Evolutionary conservation across 495 filamentous ascomycete genomes (phyloP).

Genomic region (Penicillium cataractarum): DNA sequence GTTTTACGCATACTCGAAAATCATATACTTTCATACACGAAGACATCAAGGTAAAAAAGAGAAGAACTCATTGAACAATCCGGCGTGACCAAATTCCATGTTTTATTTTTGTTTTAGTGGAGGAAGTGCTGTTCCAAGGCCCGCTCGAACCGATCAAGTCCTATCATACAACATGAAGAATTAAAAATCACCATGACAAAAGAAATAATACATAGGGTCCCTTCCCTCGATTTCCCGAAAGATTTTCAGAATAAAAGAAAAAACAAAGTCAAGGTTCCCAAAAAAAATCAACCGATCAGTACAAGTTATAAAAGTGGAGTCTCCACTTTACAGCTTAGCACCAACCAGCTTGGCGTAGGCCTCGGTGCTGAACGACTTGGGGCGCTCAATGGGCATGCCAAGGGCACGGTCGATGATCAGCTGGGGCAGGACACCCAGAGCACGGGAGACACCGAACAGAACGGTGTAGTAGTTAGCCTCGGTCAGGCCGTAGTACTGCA

Average conservation of each 20-base stretch:
- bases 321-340: conserved; percentile 74
- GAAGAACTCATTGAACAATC: conserved; percentile 2
- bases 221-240: conserved; percentile 7
- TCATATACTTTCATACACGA: no score
- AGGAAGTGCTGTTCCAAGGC: conserved; percentile 52
- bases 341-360: conserved; percentile 94
- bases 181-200: conserved; percentile 34
- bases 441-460: conserved; percentile 96
- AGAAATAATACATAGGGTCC: conserved; percentile 37
- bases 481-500: conserved; percentile 98
- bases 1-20: neutral
- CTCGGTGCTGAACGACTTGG: conserved; percentile 97
- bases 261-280: conserved; percentile 2
- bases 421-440: conserved; percentile 97
- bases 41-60: no score
- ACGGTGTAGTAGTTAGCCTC: conserved; percentile 99
- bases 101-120: conserved; percentile 14
- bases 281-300: conserved; percentile 9
- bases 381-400: conserved; percentile 69
- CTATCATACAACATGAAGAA: conserved; percentile 53
- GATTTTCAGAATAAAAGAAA: neutral
- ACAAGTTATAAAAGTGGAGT: no score
- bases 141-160: conserved; percentile 51
- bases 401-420: conserved; percentile 99
- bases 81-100: conserved; percentile 25